A percentile compares a stretch with the other conserved stretches of the same genome.
phyloP scores from a whole-genome alignment of 1,284 basidiomycete species.

The Ustilago lituana region DNA sequence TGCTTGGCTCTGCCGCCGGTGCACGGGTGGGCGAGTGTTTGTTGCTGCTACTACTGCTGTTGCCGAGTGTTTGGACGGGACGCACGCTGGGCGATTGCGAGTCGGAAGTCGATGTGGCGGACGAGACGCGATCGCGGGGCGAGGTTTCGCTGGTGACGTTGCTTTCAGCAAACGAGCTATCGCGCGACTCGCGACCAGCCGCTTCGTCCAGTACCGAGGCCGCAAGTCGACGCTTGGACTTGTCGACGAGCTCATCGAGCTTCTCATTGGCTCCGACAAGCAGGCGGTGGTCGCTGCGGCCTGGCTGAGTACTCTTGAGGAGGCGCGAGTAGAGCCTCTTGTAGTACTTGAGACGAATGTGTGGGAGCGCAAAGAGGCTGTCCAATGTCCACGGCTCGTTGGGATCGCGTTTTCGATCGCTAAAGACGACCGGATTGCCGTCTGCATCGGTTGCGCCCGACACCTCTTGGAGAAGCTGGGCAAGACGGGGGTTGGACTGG shows the following conservation, averaged over 20 bases:
- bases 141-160: slow-evolving; percentile 42
- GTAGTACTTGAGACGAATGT: slow-evolving; percentile 87
- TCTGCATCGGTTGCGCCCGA: slow-evolving; percentile 69
- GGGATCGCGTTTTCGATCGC: slow-evolving; percentile 48
- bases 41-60: too few species aligned
- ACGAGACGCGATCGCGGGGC: slow-evolving; percentile 45
- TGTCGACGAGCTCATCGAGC: slow-evolving; percentile 78
- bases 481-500: slow-evolving; percentile 77
- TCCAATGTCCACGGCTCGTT: slow-evolving; percentile 80
- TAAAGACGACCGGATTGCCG: slow-evolving; percentile 45
- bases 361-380: slow-evolving; percentile 84
- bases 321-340: slow-evolving; percentile 87
- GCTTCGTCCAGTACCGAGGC: slow-evolving; percentile 50
- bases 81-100: slow-evolving; percentile 25
- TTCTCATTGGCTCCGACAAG: slow-evolving; percentile 82
- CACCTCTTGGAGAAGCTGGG: slow-evolving; percentile 77
- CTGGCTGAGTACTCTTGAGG: slow-evolving; percentile 86
- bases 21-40: slow-evolving; percentile 13
- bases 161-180: slow-evolving; percentile 52
- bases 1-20: slow-evolving; percentile 10
- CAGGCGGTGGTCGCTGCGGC: slow-evolving; percentile 85
- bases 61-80: slow-evolving; percentile 18
- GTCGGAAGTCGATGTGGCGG: slow-evolving; percentile 51
- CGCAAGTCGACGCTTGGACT: slow-evolving; percentile 69
- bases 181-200: slow-evolving; percentile 37